A percentile compares a stretch with the other conserved stretches of the same genome.
Evolutionary conservation across 2,329 filamentous ascomycete genomes (phyloP).

Genomic region (Xylariaceae sp.): DNA sequence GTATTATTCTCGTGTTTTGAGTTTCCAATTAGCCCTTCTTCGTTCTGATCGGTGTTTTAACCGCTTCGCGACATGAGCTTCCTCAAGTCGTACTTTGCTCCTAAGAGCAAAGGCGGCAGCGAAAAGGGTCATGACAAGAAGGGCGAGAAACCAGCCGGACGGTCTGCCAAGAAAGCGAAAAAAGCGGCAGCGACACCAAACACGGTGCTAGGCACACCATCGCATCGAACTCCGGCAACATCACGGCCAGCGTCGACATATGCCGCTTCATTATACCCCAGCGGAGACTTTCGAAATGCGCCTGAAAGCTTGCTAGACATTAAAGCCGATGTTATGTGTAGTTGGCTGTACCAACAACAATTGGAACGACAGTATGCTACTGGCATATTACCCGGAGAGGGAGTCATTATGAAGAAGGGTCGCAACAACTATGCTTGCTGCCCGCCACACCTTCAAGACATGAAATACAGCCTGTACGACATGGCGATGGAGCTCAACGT

Average conservation of each 20-base stretch:
- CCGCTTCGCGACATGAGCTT: constrained; percentile 26
- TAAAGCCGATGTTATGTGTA: constrained; percentile 60
- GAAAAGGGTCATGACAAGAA: constrained; percentile 19
- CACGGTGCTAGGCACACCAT: constrained; percentile 18
- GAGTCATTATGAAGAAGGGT: constrained; percentile 38
- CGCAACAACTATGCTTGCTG: constrained; percentile 37
- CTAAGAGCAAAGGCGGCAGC: constrained; percentile 22
- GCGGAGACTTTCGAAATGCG: constrained; percentile 39
- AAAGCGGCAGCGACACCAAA: constrained; percentile 11
- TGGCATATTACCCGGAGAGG: constrained; percentile 35
- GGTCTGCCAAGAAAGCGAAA: constrained; percentile 2
- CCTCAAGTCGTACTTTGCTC: constrained; percentile 34
- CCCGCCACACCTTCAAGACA: constrained; percentile 35
- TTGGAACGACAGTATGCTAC: constrained; percentile 44
- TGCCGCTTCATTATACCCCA: constrained; percentile 33
- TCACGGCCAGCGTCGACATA: constrained; percentile 23
- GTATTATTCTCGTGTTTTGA: constrained; percentile 12
- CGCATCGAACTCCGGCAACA: constrained; percentile 17
- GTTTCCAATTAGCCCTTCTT: constrained; percentile 12
- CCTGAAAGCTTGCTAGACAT: constrained; percentile 47
- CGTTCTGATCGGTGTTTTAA: constrained; percentile 2
- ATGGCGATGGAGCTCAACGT: constrained; percentile 38
- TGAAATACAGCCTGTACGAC: constrained; percentile 33
- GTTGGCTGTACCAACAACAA: constrained; percentile 60
- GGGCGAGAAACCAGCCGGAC: constrained; percentile 16